These are phyloP conservation scores for Blastobotrys capitulatus DNA, from an alignment of 1,139 yeast species.

Conservation along the genomic window DNA sequence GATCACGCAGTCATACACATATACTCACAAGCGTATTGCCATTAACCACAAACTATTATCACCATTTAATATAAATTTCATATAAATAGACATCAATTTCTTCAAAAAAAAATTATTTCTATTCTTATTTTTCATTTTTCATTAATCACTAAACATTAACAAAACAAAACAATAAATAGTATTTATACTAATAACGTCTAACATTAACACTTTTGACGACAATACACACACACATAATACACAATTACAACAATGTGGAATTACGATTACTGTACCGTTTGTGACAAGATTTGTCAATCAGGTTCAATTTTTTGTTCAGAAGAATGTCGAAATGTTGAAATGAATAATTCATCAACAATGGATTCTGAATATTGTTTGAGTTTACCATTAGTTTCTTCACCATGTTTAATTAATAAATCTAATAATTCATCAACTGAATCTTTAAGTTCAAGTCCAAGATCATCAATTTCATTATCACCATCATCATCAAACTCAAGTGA, in stretches of 20 bases:
- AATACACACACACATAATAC: constrained; percentile 10
- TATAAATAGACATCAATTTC: too few relatives aligned
- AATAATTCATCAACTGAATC: constrained; percentile 11
- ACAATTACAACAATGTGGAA: constrained; percentile 33
- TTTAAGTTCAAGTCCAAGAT: constrained; percentile 16
- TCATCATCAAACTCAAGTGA: not conserved
- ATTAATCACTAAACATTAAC: not conserved
- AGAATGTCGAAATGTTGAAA: constrained; percentile 27
- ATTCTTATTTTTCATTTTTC: not conserved
- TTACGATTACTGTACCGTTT: constrained; percentile 40
- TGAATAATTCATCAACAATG: constrained; percentile 6
- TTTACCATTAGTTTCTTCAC: not conserved
- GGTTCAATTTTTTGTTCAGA: constrained; percentile 39
- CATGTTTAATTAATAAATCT: not conserved
- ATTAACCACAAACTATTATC: too few relatives aligned
- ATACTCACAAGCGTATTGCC: too few relatives aligned
- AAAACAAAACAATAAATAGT: not conserved
- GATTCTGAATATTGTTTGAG: not conserved
- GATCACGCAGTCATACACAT: not conserved
- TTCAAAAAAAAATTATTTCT: too few relatives aligned
- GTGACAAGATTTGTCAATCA: constrained; percentile 38
- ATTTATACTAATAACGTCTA: not conserved
- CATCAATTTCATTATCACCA: not conserved
- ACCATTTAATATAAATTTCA: too few relatives aligned
- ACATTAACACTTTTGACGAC: not conserved